phyloP scores from a whole-genome alignment of 345 rosid species.

The Erucastrum elatum region DNA sequence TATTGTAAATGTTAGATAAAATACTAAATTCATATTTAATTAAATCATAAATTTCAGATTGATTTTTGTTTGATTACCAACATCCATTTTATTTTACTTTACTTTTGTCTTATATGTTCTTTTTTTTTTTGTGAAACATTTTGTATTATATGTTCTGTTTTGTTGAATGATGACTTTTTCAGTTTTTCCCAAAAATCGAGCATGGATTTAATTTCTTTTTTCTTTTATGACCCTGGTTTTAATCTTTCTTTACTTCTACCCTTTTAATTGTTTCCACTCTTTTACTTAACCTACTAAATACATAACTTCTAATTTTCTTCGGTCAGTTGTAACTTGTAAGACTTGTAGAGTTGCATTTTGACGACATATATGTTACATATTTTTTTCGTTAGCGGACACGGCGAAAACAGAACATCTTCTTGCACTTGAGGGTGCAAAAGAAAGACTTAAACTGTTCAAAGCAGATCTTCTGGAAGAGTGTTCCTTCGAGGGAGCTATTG shows the following conservation, averaged over 20 bases:
- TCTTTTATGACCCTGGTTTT: no score
- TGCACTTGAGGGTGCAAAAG: constrained; percentile 36
- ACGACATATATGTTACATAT: neutral
- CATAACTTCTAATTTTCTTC: neutral
- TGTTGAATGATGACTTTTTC: neutral
- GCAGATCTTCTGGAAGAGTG: constrained; percentile 43
- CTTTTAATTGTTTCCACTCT: neutral
- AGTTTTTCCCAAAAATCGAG: neutral
- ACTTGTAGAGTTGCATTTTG: neutral
- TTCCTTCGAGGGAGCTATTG: constrained; percentile 42
- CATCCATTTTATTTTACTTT: neutral
- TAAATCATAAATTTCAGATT: neutral
- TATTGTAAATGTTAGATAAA: no score
- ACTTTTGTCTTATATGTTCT: neutral
- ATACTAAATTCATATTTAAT: neutral
- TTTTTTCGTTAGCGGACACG: constrained; percentile 33
- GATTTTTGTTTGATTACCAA: neutral
- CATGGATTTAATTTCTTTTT: neutral
- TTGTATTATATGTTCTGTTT: neutral
- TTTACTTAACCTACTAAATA: no score
- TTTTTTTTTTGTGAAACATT: no score
- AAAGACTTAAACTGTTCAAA: constrained; percentile 38
- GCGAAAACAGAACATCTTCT: constrained; percentile 36
- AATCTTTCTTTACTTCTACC: neutral
- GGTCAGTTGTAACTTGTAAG: neutral